Conservation (phyloP, 495 filamentous ascomycete species). For the Penicillium lagena region DNA sequence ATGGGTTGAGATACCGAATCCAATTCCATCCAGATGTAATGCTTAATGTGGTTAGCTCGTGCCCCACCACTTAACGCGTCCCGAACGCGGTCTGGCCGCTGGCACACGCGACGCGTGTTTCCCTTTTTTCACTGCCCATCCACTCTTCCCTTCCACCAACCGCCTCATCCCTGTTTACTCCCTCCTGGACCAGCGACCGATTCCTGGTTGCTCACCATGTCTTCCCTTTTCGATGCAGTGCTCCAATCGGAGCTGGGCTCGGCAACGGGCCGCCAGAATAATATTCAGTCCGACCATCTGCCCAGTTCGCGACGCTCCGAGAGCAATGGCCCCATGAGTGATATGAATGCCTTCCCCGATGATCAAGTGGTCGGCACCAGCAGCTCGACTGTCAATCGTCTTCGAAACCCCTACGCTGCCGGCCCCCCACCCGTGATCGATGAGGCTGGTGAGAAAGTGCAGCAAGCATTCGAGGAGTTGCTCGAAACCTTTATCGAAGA, state of each 20-base stretch:
- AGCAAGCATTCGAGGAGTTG: slow-evolving; percentile 79
- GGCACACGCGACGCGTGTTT: not conserved
- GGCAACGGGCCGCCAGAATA: slow-evolving; percentile 27
- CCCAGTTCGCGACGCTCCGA: slow-evolving; percentile 45
- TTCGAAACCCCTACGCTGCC: slow-evolving; percentile 53
- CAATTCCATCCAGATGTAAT: too few species aligned
- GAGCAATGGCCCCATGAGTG: slow-evolving; percentile 49
- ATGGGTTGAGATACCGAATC: too few species aligned
- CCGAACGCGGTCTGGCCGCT: too few species aligned
- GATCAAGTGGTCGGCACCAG: slow-evolving; percentile 54
- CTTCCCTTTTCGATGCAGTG: slow-evolving; percentile 46
- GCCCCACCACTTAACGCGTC: too few species aligned
- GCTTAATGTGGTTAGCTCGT: too few species aligned
- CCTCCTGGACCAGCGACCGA: not conserved
- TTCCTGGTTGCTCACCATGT: slow-evolving; percentile 30
- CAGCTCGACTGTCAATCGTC: slow-evolving; percentile 49
- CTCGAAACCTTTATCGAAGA: slow-evolving; percentile 83
- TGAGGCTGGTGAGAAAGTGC: slow-evolving; percentile 75
- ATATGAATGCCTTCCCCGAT: slow-evolving; percentile 49
- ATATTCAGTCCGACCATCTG: slow-evolving; percentile 33
- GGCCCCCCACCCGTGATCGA: slow-evolving; percentile 82
- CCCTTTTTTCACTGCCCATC: slow-evolving; percentile 1
- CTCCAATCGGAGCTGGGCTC: slow-evolving; percentile 45
- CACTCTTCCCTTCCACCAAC: slow-evolving; percentile 6
- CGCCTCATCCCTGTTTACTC: slow-evolving; percentile 16